Percentiles rank a stretch among this genome's conserved stretches.
phyloP scores from a whole-genome alignment of 352 stramenopile species.

The Phytophthora boehmeriae region DNA sequence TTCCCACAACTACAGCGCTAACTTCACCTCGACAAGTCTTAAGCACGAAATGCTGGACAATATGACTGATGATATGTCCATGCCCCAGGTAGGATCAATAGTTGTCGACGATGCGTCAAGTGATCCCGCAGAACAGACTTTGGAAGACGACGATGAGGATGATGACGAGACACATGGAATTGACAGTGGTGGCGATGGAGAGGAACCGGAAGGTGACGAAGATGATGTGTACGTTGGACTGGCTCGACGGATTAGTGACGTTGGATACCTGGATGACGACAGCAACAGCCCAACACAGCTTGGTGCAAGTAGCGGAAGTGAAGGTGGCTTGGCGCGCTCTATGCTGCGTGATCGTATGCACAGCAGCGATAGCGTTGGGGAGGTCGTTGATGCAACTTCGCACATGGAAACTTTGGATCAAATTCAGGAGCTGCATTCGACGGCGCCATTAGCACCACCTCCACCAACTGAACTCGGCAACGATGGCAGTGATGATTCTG shows the following conservation, averaged over 20 bases:
- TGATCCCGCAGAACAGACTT: conserved; percentile 27
- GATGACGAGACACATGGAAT: conserved; percentile 32
- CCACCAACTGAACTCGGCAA: conserved; percentile 22
- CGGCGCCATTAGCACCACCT: conserved; percentile 20
- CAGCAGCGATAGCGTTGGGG: conserved; percentile 41
- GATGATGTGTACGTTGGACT: conserved; percentile 40
- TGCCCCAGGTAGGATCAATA: conserved; percentile 42
- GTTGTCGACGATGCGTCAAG: conserved; percentile 37
- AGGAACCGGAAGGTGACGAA: conserved; percentile 30
- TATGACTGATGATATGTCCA: conserved; percentile 38
- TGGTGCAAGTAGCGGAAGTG: conserved; percentile 20
- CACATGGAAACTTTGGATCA: conserved; percentile 26
- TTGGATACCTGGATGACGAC: conserved; percentile 45
- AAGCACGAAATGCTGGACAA: conserved; percentile 43
- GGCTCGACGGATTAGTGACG: conserved; percentile 36
- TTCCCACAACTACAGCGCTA: conserved; percentile 48
- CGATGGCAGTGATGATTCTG: conserved; percentile 4
- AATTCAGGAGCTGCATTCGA: conserved; percentile 27
- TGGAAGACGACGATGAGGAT: conserved; percentile 57
- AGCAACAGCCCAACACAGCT: conserved; percentile 15
- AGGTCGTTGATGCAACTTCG: conserved; percentile 36
- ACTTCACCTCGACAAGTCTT: conserved; percentile 30
- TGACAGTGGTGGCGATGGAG: conserved; percentile 38
- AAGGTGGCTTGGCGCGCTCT: conserved; percentile 17
- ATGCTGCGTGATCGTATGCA: conserved; percentile 46